A percentile compares a stretch with the other conserved stretches of the same genome.
Conservation (phyloP, 2,329 filamentous ascomycete genomes). For the Exutisphaerella laricina region DNA sequence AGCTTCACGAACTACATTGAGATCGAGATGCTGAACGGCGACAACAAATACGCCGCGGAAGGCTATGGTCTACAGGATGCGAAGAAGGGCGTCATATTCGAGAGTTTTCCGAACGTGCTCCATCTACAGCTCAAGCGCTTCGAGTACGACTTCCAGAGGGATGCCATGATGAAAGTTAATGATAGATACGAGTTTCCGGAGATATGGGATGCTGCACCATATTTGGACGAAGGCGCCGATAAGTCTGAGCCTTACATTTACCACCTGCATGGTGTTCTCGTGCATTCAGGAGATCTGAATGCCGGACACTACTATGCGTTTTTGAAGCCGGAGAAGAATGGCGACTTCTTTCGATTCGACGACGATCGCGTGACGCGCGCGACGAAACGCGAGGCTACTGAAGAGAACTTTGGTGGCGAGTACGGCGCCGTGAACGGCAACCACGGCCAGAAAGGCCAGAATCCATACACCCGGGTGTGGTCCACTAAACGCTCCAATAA, state of each 20-base stretch:
- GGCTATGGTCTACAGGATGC: slow-evolving; percentile 91
- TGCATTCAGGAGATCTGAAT: slow-evolving; percentile 94
- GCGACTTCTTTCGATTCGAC: slow-evolving; percentile 94
- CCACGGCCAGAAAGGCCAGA: slow-evolving; percentile 55
- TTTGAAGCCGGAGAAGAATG: slow-evolving; percentile 86
- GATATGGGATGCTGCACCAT: slow-evolving; percentile 75
- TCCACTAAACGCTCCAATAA: slow-evolving; percentile 69
- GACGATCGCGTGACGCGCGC: slow-evolving; percentile 96
- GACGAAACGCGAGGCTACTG: slow-evolving; percentile 82
- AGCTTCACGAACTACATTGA: slow-evolving; percentile 96
- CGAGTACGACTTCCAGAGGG: slow-evolving; percentile 92
- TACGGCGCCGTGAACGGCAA: slow-evolving; percentile 49
- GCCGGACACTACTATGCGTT: slow-evolving; percentile 98
- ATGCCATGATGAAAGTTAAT: slow-evolving; percentile 99
- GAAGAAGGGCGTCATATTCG: slow-evolving; percentile 96
- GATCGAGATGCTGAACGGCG: slow-evolving; percentile 93
- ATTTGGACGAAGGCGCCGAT: slow-evolving; percentile 79
- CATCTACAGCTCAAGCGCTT: slow-evolving; percentile 96
- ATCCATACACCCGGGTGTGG: slow-evolving; percentile 59
- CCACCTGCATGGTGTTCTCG: slow-evolving; percentile 87
- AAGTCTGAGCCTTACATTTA: slow-evolving; percentile 86
- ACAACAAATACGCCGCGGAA: slow-evolving; percentile 96
- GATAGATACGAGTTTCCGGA: slow-evolving; percentile 88
- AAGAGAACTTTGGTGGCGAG: slow-evolving; percentile 95
- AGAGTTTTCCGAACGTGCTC: slow-evolving; percentile 86